Conservation (phyloP, 2,329 filamentous ascomycete species). For the Colletotrichum sp. region DNA sequence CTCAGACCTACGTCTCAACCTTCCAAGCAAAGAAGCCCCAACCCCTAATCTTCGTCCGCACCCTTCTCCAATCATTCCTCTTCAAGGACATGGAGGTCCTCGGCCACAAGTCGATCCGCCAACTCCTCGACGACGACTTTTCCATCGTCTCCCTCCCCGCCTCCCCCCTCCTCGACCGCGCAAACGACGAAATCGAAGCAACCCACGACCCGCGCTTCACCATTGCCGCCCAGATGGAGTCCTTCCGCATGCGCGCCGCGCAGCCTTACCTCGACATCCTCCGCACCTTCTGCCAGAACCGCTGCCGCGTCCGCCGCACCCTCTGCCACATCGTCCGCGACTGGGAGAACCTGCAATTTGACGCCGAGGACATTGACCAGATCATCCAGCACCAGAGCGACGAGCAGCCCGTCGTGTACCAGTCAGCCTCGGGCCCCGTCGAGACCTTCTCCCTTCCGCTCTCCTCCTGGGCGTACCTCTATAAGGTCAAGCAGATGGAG, state of each 20-base stretch:
- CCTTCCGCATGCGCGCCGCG: conserved; percentile 64
- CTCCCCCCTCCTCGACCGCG: conserved; percentile 72
- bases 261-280: conserved; percentile 84
- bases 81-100: conserved; percentile 75
- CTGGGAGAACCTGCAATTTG: conserved; percentile 83
- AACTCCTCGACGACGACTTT: conserved; percentile 84
- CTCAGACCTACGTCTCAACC: conserved; percentile 73
- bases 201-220: conserved; percentile 75
- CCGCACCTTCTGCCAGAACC: conserved; percentile 85
- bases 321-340: conserved; percentile 82
- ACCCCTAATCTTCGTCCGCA: conserved; percentile 83
- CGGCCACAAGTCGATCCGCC: conserved; percentile 70
- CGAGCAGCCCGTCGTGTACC: conserved; percentile 63
- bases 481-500: conserved; percentile 89
- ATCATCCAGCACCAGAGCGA: conserved; percentile 65
- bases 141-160: conserved; percentile 75
- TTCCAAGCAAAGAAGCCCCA: conserved; percentile 83
- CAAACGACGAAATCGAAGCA: conserved; percentile 78
- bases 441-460: conserved; percentile 74
- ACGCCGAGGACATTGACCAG: conserved; percentile 79
- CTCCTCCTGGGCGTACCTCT: conserved; percentile 87
- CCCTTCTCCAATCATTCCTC: conserved; percentile 77
- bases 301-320: conserved; percentile 87
- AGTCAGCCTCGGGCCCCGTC: conserved; percentile 41
- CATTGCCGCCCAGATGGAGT: conserved; percentile 76